Conservation (phyloP, 164 flowering plant species). For the Protea cynaroides region DNA sequence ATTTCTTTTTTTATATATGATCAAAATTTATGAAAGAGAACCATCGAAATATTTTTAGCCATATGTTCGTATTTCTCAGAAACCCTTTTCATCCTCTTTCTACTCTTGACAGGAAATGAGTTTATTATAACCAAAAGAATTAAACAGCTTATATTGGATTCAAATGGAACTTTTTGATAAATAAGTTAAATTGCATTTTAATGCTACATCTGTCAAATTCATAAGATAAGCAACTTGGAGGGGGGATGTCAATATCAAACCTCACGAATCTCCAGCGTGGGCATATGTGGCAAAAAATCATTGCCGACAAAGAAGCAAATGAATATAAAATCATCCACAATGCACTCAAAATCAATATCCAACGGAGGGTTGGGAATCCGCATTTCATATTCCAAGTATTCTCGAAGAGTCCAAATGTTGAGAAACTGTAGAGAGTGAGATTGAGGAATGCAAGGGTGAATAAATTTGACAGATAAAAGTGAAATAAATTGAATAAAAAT, state of each 20-base stretch:
- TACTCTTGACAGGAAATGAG: too few relatives aligned
- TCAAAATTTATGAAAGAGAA: too few relatives aligned
- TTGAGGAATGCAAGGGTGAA: background rate
- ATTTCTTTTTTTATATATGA: too few relatives aligned
- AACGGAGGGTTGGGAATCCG: constrained; percentile 72
- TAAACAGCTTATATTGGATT: too few relatives aligned
- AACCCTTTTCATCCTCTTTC: too few relatives aligned
- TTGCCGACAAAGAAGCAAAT: constrained; percentile 98
- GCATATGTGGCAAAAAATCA: constrained; percentile 99
- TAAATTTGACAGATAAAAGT: background rate
- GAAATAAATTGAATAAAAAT: background rate
- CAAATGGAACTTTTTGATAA: too few relatives aligned
- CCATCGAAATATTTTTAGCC: too few relatives aligned
- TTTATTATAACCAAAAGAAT: too few relatives aligned
- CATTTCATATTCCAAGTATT: constrained; percentile 86
- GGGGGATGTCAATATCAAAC: constrained; percentile 30
- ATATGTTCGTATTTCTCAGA: too few relatives aligned
- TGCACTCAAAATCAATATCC: constrained; percentile 74
- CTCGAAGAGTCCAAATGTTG: constrained; percentile 89
- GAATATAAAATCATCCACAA: constrained; percentile 92
- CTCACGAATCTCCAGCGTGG: constrained; percentile 97
- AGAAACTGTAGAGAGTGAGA: constrained; percentile 58
- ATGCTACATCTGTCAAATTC: background rate
- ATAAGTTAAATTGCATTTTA: background rate
- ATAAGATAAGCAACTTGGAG: background rate